Percentiles rank a stretch among this genome's conserved stretches.
phyloP scores from a whole-genome alignment of 2,329 filamentous ascomycete species.

The Xylaria multiplex region DNA sequence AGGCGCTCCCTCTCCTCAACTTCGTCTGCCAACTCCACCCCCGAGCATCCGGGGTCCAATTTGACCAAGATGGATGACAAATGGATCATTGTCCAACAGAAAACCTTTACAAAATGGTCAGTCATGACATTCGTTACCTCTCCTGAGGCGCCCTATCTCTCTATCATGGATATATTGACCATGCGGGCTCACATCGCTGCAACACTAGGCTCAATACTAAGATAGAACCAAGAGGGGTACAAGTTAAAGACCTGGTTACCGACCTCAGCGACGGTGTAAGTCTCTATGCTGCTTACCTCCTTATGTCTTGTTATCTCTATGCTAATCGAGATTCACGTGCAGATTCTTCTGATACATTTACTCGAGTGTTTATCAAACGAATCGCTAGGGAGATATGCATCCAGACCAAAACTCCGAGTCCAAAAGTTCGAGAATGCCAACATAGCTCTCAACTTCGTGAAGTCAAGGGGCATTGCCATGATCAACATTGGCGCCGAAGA shows the following conservation, averaged over 20 bases:
- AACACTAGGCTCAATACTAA: slow-evolving; percentile 90
- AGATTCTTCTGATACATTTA: slow-evolving; percentile 95
- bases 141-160: slow-evolving; percentile 38
- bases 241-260: slow-evolving; percentile 85
- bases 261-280: slow-evolving; percentile 94
- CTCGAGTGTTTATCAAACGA: slow-evolving; percentile 96
- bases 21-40: slow-evolving; percentile 59
- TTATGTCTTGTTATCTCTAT: slow-evolving; percentile 1
- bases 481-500: slow-evolving; percentile 99
- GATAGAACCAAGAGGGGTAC: slow-evolving; percentile 78
- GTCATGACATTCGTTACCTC: slow-evolving; percentile 38
- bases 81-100: slow-evolving; percentile 89
- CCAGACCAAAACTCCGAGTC: slow-evolving; percentile 93
- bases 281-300: slow-evolving; percentile 42
- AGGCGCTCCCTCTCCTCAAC: slow-evolving; percentile 51
- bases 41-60: slow-evolving; percentile 56
- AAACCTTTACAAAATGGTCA: slow-evolving; percentile 99
- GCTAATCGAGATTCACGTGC: slow-evolving; percentile 29
- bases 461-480: slow-evolving; percentile 90
- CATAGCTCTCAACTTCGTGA: slow-evolving; percentile 92
- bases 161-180: neutral
- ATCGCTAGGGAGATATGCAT: slow-evolving; percentile 94
- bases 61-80: slow-evolving; percentile 72
- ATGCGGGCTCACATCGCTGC: slow-evolving; percentile 39
- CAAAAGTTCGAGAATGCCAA: slow-evolving; percentile 99